Conservation (phyloP, 1,139 yeast species). For the Candida frijolesensis region DNA sequence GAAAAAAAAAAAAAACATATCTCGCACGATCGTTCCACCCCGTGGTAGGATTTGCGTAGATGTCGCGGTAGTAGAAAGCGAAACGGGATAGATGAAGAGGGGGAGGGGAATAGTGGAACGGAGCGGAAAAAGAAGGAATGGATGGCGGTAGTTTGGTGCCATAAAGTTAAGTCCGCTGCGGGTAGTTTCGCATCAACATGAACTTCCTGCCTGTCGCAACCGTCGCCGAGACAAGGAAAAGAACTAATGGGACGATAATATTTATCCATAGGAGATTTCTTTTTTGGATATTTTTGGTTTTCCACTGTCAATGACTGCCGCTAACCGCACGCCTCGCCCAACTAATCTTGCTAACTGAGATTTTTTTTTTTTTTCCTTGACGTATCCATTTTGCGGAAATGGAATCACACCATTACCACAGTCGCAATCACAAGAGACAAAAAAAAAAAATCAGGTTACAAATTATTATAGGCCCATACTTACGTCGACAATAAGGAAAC, state of each 20-base stretch:
- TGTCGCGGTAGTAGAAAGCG: not conserved
- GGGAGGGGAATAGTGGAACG: not conserved
- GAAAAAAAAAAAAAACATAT: not conserved
- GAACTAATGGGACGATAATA: not conserved
- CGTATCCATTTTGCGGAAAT: not conserved
- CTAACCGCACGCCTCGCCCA: not conserved
- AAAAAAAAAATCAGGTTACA: conserved; percentile 1
- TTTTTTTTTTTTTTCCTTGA: not conserved
- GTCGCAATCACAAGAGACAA: conserved; percentile 1
- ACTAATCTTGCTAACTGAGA: not conserved
- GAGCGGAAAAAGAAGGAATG: no score
- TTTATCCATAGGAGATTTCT: not conserved
- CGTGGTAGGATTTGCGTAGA: not conserved
- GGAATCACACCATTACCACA: conserved; percentile 1
- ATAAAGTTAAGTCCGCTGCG: not conserved
- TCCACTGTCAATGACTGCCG: not conserved
- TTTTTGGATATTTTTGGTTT: not conserved
- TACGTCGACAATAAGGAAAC: not conserved
- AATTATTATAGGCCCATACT: conserved; percentile 1
- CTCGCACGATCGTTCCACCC: not conserved
- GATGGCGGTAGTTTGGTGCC: no score
- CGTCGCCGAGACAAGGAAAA: not conserved
- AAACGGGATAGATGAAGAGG: not conserved
- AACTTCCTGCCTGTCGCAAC: not conserved
- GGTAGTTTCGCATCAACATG: not conserved